phyloP scores from a whole-genome alignment of 257 asterid species.

The Cynanchum wilfordii region DNA sequence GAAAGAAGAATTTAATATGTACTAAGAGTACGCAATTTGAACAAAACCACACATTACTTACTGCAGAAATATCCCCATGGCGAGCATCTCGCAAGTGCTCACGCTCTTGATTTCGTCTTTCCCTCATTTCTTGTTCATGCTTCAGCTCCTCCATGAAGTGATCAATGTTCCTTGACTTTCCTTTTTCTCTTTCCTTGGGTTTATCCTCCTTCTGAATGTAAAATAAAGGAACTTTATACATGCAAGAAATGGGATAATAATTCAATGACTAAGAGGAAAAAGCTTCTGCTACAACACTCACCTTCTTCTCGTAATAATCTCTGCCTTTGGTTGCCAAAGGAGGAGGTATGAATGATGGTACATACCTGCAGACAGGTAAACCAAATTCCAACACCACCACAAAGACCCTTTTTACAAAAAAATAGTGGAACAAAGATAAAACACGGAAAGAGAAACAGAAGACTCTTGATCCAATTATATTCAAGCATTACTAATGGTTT shows the following conservation, averaged over 20 bases:
- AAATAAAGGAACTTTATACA: conserved; percentile 16
- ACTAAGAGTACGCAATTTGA: not conserved
- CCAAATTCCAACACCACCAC: conserved; percentile 47
- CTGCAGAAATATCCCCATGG: conserved; percentile 56
- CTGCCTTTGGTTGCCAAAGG: conserved; percentile 80
- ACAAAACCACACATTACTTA: conserved; percentile 30
- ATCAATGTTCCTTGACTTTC: conserved; percentile 81
- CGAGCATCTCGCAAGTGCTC: conserved; percentile 75
- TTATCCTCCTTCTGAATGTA: conserved; percentile 69
- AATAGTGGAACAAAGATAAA: conserved; percentile 8
- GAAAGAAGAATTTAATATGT: not conserved
- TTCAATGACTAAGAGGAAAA: conserved; percentile 11
- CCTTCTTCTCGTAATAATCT: conserved; percentile 82
- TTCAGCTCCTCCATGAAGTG: conserved; percentile 96
- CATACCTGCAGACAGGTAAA: conserved; percentile 79
- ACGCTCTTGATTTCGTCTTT: conserved; percentile 85
- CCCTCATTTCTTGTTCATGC: conserved; percentile 89
- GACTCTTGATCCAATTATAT: not conserved
- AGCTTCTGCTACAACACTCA: conserved; percentile 21
- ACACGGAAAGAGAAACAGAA: not conserved
- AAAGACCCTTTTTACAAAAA: conserved; percentile 23
- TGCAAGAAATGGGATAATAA: conserved; percentile 12
- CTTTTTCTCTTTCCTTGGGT: conserved; percentile 79
- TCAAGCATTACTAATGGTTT: not conserved
- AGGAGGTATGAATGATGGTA: conserved; percentile 92